Conservation (phyloP, 73 alveolate genomes). For the Paramecium octaurelia region DNA sequence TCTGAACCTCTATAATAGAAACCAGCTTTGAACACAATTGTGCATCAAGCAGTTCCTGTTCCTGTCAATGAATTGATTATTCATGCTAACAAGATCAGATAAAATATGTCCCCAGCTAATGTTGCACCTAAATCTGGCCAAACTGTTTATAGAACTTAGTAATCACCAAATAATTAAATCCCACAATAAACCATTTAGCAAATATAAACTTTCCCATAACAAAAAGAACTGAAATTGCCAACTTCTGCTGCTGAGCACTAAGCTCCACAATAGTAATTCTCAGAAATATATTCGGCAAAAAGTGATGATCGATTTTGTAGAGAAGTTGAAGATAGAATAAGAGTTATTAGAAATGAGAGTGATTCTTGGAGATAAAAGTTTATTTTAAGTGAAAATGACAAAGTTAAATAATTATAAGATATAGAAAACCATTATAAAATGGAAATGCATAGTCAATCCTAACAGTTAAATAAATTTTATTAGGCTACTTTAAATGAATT, state of each 20-base stretch:
- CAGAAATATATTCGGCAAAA: neutral
- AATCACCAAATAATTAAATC: neutral
- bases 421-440: neutral
- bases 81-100: neutral
- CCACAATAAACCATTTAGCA: neutral
- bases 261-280: neutral
- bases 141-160: neutral
- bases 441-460: neutral
- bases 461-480: neutral
- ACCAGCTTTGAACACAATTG: neutral
- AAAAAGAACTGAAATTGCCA: neutral
- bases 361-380: conserved; percentile 17
- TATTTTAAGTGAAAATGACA: neutral
- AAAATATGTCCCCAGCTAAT: neutral
- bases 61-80: neutral
- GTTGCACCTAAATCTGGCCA: conserved; percentile 4
- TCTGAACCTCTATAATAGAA: neutral
- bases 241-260: neutral
- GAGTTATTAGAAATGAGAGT: neutral
- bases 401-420: neutral
- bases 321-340: conserved; percentile 39
- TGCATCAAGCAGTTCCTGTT: conserved; percentile 29
- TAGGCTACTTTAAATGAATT: neutral
- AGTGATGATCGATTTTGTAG: neutral
- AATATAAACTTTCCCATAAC: neutral